phyloP scores from a whole-genome alignment of 768 basidiomycete species.

The Pleurotus salmoneostramineus region DNA sequence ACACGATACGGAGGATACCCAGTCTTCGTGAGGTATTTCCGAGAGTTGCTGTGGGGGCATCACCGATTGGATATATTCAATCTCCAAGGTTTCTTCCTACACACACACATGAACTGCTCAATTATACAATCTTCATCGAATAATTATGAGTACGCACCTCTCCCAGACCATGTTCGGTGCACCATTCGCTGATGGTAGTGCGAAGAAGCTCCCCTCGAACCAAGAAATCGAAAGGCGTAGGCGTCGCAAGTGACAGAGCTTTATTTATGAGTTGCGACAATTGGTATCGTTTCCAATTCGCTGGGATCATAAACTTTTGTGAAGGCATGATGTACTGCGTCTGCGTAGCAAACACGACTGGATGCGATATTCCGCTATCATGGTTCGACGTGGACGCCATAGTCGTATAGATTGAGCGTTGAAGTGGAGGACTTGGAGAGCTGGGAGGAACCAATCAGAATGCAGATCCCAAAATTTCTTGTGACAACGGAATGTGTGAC shows the following conservation, averaged over 20 bases:
- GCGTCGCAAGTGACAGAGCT: slow-evolving; percentile 67
- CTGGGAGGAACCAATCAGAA: not conserved
- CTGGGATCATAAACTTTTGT: slow-evolving; percentile 91
- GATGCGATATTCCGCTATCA: slow-evolving; percentile 31
- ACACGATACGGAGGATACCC: slow-evolving; percentile 83
- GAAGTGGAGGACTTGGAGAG: not conserved
- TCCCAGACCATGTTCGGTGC: slow-evolving; percentile 60
- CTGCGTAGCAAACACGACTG: slow-evolving; percentile 72
- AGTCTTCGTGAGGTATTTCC: slow-evolving; percentile 84
- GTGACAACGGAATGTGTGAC: not conserved
- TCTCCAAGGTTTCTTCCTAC: slow-evolving; percentile 86
- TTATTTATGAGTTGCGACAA: slow-evolving; percentile 97
- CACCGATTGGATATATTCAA: slow-evolving; percentile 89
- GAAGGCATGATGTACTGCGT: slow-evolving; percentile 72
- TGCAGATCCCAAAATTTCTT: not conserved
- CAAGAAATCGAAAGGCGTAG: slow-evolving; percentile 92
- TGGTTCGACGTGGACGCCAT: slow-evolving; percentile 13
- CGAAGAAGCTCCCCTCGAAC: slow-evolving; percentile 79
- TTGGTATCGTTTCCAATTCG: slow-evolving; percentile 90
- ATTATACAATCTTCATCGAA: not conserved
- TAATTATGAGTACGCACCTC: slow-evolving; percentile 43
- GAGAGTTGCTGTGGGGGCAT: slow-evolving; percentile 83
- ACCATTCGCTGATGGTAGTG: slow-evolving; percentile 71
- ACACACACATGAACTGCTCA: not conserved
- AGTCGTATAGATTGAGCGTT: not conserved